Conservation (phyloP, 2,329 filamentous ascomycete genomes). For the Ophiostoma sp. region DNA sequence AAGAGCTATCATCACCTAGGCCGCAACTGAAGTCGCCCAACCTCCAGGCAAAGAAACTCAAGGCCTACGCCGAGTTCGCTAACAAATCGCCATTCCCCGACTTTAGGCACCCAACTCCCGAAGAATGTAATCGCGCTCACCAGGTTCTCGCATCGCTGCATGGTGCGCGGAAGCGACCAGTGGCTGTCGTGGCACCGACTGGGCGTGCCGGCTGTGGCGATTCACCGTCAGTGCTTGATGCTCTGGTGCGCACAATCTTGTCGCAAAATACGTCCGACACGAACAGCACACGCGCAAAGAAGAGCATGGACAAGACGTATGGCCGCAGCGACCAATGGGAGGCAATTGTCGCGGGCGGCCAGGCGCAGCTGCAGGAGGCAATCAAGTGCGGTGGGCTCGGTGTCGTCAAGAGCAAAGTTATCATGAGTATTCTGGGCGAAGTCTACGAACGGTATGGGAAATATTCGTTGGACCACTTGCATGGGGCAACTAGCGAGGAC, state of each 20-base stretch:
- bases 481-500: neutral
- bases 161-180: constrained; percentile 9
- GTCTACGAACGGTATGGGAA: constrained; percentile 5
- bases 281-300: constrained; percentile 12
- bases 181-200: neutral
- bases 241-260: constrained; percentile 14
- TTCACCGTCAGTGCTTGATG: constrained; percentile 8
- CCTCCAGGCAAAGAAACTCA: constrained; percentile 2
- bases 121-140: constrained; percentile 8
- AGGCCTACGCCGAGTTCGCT: constrained; percentile 11
- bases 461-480: constrained; percentile 14
- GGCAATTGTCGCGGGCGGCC: constrained; percentile 9
- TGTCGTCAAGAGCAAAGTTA: constrained; percentile 4
- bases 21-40: neutral
- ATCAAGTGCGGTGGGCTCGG: constrained; percentile 13
- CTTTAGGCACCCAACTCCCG: constrained; percentile 8
- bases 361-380: constrained; percentile 12
- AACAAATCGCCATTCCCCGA: constrained; percentile 13
- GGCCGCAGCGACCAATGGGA: constrained; percentile 14
- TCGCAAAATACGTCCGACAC: constrained; percentile 13
- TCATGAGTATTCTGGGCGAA: neutral
- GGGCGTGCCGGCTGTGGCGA: constrained; percentile 8
- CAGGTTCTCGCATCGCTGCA: constrained; percentile 3
- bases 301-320: constrained; percentile 12
- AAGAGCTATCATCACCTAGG: neutral